A percentile compares a stretch with the other conserved stretches of the same genome.
These are phyloP conservation scores for Metarhizium humberi DNA, from an alignment of 2,329 filamentous ascomycete species.

Conservation along the genomic window DNA sequence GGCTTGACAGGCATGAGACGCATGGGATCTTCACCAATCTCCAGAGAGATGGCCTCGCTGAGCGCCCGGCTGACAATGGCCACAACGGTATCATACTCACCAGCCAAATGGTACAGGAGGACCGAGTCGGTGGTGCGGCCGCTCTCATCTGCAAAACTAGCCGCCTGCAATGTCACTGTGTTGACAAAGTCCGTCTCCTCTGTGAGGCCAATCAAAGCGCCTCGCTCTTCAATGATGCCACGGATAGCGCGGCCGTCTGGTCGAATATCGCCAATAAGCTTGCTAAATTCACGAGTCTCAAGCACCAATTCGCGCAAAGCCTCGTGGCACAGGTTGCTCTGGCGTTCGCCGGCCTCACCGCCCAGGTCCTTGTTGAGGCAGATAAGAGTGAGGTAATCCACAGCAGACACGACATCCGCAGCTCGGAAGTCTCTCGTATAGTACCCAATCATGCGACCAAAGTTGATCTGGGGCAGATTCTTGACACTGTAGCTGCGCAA, in stretches of 20 bases:
- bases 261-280: constrained; percentile 83
- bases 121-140: constrained; percentile 90
- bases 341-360: constrained; percentile 64
- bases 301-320: constrained; percentile 87
- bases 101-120: constrained; percentile 85
- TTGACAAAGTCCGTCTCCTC: constrained; percentile 79
- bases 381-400: constrained; percentile 87
- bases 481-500: constrained; percentile 57
- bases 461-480: constrained; percentile 76
- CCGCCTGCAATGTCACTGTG: constrained; percentile 87
- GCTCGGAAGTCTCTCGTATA: constrained; percentile 95
- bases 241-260: constrained; percentile 76
- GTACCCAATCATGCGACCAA: constrained; percentile 84
- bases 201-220: constrained; percentile 68
- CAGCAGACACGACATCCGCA: constrained; percentile 77
- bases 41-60: constrained; percentile 79
- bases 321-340: constrained; percentile 79
- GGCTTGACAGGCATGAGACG: constrained; percentile 74
- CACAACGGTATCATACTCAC: constrained; percentile 93
- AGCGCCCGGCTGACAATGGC: constrained; percentile 81
- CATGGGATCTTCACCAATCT: constrained; percentile 73
- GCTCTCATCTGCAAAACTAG: constrained; percentile 86
- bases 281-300: constrained; percentile 94
- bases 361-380: constrained; percentile 81
- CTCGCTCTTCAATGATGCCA: constrained; percentile 80